Percentiles rank a stretch among this genome's conserved stretches.
phyloP scores from a whole-genome alignment of 108 stramenopile species.

The Cyclotella cryptica region DNA sequence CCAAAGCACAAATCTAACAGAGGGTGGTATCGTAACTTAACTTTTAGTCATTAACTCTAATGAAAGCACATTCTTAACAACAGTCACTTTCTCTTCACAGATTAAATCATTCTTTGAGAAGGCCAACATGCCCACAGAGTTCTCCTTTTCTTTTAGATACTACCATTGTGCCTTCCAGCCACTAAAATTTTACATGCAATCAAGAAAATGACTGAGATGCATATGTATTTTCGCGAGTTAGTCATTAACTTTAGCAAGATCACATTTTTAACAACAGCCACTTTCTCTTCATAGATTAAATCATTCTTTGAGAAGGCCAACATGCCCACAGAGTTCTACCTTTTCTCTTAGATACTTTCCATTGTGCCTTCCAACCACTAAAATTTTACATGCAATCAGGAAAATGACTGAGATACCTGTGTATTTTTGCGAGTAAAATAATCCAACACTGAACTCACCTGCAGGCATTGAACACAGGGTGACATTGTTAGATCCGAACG shows the following conservation, averaged over 20 bases:
- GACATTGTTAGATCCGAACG: constrained; percentile 10
- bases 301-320: not conserved
- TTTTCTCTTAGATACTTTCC: constrained; percentile 28
- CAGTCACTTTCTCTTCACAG: not conserved
- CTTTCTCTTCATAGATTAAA: not conserved
- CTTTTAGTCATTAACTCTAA: too few relatives aligned
- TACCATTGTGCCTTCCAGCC: constrained; percentile 11
- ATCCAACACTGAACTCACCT: not conserved
- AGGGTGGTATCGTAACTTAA: too few relatives aligned
- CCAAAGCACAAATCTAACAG: too few relatives aligned
- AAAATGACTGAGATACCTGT: too few relatives aligned
- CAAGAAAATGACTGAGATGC: too few relatives aligned
- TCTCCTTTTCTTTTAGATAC: constrained; percentile 29
- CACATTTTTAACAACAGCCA: not conserved
- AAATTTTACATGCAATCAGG: too few relatives aligned
- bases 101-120: not conserved
- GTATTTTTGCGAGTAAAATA: too few relatives aligned
- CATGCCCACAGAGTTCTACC: constrained; percentile 20
- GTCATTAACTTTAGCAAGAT: too few relatives aligned
- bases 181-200: not conserved
- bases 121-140: constrained; percentile 22
- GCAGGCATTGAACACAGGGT: constrained; percentile 9
- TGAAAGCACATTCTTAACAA: not conserved
- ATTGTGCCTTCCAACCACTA: constrained; percentile 12
- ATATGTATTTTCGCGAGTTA: too few relatives aligned